Percentiles rank a stretch among this genome's conserved stretches.
Evolutionary conservation across 2,329 filamentous ascomycete genomes (phyloP).

Genomic region (Monilinia polystroma): DNA sequence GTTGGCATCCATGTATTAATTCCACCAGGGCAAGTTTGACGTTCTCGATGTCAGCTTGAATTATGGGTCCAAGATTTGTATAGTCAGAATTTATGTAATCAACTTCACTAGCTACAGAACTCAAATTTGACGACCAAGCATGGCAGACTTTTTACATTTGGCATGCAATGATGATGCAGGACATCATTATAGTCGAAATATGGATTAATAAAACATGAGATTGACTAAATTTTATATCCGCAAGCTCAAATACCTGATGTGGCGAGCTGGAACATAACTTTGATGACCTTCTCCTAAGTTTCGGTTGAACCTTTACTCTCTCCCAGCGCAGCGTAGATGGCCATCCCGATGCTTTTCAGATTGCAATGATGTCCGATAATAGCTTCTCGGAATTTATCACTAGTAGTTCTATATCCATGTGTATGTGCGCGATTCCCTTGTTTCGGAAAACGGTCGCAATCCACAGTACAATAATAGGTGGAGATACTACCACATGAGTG

Average conservation of each 20-base stretch:
- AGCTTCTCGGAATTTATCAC: neutral
- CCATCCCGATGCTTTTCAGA: neutral
- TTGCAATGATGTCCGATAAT: neutral
- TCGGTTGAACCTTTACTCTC: neutral
- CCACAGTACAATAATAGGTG: neutral
- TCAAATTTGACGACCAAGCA: constrained; percentile 10
- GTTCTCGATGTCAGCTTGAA: neutral
- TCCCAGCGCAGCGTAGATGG: neutral
- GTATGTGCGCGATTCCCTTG: neutral
- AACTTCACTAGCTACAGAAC: neutral
- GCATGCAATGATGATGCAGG: neutral
- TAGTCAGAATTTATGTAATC: constrained; percentile 18
- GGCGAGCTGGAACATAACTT: neutral
- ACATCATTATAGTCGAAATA: neutral
- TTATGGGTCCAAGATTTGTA: neutral
- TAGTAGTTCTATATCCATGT: neutral
- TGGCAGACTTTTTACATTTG: neutral
- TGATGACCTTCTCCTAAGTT: neutral
- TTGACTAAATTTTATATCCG: neutral
- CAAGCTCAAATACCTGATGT: neutral
- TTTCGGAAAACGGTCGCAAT: neutral
- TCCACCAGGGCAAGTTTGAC: neutral
- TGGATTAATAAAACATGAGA: neutral
- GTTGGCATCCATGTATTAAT: neutral
- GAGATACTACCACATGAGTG: neutral